These are phyloP conservation scores for Paxillus ammoniavirescens DNA, from an alignment of 768 basidiomycete species.

Conservation along the genomic window DNA sequence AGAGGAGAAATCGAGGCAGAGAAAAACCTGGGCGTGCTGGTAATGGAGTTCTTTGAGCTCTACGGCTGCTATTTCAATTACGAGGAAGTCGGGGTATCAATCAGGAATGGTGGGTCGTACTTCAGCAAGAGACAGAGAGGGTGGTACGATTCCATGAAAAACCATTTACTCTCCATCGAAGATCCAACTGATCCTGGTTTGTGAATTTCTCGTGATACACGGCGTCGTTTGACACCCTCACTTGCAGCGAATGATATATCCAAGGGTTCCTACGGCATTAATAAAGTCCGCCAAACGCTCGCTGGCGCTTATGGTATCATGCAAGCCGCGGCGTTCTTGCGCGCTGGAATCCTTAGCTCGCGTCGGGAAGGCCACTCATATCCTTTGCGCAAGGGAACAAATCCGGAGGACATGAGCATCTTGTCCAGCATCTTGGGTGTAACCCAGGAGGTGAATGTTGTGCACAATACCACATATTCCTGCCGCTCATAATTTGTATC, in stretches of 20 bases:
- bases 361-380: constrained; percentile 50
- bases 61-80: constrained; percentile 94
- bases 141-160: constrained; percentile 66
- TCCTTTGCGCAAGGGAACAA: constrained; percentile 41
- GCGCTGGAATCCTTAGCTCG: constrained; percentile 60
- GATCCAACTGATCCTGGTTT: constrained; percentile 88
- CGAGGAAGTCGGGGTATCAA: constrained; percentile 82
- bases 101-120: constrained; percentile 87
- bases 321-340: constrained; percentile 67
- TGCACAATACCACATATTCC: background rate
- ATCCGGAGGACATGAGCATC: constrained; percentile 72
- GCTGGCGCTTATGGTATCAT: constrained; percentile 80
- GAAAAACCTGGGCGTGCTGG: constrained; percentile 87
- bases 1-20: constrained; percentile 83
- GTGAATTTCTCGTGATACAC: constrained; percentile 29
- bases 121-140: constrained; percentile 79
- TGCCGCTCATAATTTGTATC: constrained; percentile 1
- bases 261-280: constrained; percentile 80
- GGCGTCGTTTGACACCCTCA: background rate
- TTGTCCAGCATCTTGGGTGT: constrained; percentile 78
- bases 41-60: constrained; percentile 96
- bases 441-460: constrained; percentile 67
- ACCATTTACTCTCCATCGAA: constrained; percentile 76
- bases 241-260: constrained; percentile 88
- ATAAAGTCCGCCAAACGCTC: constrained; percentile 77